Percentiles rank a stretch among this genome's conserved stretches.
Evolutionary conservation across 1,139 yeast genomes (phyloP).

Genomic region (Lodderomyces jiufengensis): DNA sequence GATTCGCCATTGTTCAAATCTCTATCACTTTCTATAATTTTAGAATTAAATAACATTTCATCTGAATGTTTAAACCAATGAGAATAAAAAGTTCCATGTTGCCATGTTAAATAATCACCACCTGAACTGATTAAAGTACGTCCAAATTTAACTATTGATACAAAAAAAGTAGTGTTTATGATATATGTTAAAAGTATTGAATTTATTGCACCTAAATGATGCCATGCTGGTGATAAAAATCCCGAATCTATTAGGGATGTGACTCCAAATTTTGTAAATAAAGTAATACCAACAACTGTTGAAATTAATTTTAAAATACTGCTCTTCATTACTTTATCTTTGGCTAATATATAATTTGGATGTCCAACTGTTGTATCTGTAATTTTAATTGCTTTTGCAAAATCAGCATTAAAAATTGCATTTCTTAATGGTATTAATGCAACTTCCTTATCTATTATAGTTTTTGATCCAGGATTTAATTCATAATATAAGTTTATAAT

Average conservation of each 20-base stretch:
- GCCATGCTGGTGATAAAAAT: slow-evolving; percentile 34
- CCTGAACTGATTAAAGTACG: slow-evolving; percentile 44
- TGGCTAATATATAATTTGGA: slow-evolving; percentile 39
- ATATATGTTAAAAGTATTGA: slow-evolving; percentile 64
- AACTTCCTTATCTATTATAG: slow-evolving; percentile 35
- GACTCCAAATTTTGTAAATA: slow-evolving; percentile 38
- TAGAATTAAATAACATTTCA: slow-evolving; percentile 64
- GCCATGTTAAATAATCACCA: slow-evolving; percentile 60
- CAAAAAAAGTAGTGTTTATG: slow-evolving; percentile 57
- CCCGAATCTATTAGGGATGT: slow-evolving; percentile 35
- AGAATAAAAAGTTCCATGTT: slow-evolving; percentile 60
- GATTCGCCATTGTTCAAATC: slow-evolving; percentile 48
- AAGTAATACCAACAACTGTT: slow-evolving; percentile 33
- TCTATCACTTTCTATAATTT: slow-evolving; percentile 64
- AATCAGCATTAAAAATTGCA: slow-evolving; percentile 57
- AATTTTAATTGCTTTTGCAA: slow-evolving; percentile 52
- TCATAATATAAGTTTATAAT: slow-evolving; percentile 35
- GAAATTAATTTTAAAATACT: slow-evolving; percentile 31
- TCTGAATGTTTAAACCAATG: slow-evolving; percentile 67
- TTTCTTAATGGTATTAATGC: slow-evolving; percentile 64
- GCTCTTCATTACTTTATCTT: slow-evolving; percentile 25
- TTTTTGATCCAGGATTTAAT: slow-evolving; percentile 25
- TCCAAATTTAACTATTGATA: slow-evolving; percentile 57
- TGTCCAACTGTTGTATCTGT: slow-evolving; percentile 64
- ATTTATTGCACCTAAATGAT: slow-evolving; percentile 48